These are phyloP conservation scores for Claviceps arundinis DNA, from an alignment of 2,329 filamentous ascomycete species.

Conservation along the genomic window DNA sequence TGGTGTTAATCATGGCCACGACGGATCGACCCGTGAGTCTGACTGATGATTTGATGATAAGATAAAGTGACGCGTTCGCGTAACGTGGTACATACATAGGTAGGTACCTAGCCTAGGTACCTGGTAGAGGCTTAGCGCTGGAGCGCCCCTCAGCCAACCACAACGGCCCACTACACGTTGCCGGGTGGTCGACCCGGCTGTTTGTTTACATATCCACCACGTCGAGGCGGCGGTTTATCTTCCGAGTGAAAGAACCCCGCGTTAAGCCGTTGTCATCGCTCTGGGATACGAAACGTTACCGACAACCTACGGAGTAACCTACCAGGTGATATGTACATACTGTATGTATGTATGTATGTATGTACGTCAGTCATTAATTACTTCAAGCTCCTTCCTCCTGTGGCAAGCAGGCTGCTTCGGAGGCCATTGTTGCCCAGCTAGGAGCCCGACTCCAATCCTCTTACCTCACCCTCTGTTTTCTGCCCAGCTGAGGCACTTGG, in stretches of 20 bases:
- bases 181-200: slow-evolving; percentile 10
- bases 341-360: background rate
- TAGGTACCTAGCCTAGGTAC: no score
- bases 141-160: background rate
- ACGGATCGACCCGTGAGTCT: no score
- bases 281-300: background rate
- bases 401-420: background rate
- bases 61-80: background rate
- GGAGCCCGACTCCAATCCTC: background rate
- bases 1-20: no score
- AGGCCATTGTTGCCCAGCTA: background rate
- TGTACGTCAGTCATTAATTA: background rate
- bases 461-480: background rate
- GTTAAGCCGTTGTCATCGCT: slow-evolving; percentile 2
- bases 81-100: no score
- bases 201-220: slow-evolving; percentile 13
- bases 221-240: slow-evolving; percentile 1
- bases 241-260: slow-evolving; percentile 10
- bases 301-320: background rate
- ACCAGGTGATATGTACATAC: background rate
- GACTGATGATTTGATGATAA: no score
- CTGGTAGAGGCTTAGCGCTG: background rate
- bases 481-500: background rate
- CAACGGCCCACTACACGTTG: slow-evolving; percentile 7
- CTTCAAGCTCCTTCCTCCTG: background rate